Evolutionary conservation across 768 basidiomycete species (phyloP).

Genomic region (Mycena metata): DNA sequence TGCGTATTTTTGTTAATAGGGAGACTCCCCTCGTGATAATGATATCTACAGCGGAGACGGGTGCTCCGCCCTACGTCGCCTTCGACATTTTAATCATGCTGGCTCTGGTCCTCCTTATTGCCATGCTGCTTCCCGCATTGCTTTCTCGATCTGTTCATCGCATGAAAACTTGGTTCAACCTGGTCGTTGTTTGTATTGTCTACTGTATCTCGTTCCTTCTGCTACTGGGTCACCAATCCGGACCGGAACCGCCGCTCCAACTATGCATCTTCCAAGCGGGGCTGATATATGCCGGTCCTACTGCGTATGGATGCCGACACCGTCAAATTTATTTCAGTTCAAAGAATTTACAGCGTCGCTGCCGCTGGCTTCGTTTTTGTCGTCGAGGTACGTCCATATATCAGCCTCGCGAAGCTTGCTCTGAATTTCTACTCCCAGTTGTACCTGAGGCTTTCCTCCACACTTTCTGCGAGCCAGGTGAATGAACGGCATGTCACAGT

Average conservation of each 20-base stretch:
- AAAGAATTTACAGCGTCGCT: not conserved
- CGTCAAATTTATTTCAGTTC: not conserved
- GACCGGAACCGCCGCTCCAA: constrained; percentile 20
- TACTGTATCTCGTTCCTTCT: constrained; percentile 25
- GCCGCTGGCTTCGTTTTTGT: constrained; percentile 9
- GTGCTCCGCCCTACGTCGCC: constrained; percentile 18
- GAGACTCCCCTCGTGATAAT: too few relatives aligned
- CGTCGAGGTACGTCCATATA: not conserved
- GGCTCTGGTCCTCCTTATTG: constrained; percentile 18
- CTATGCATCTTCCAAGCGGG: constrained; percentile 35
- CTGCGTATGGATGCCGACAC: not conserved
- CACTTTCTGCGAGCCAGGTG: constrained; percentile 21
- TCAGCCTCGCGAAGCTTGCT: not conserved
- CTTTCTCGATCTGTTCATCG: constrained; percentile 22
- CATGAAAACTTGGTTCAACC: constrained; percentile 31
- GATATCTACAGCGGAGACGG: constrained; percentile 8
- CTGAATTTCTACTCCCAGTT: not conserved
- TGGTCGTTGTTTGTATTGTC: constrained; percentile 19
- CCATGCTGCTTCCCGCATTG: constrained; percentile 24
- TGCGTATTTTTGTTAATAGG: too few relatives aligned
- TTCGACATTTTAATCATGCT: constrained; percentile 23
- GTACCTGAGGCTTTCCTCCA: constrained; percentile 19
- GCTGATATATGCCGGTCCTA: constrained; percentile 34
- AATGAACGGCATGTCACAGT: not conserved
- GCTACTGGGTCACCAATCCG: constrained; percentile 32